These are phyloP conservation scores for Tuctoria greenei DNA, from an alignment of 176 grass and related monocot species.

Conservation along the genomic window DNA sequence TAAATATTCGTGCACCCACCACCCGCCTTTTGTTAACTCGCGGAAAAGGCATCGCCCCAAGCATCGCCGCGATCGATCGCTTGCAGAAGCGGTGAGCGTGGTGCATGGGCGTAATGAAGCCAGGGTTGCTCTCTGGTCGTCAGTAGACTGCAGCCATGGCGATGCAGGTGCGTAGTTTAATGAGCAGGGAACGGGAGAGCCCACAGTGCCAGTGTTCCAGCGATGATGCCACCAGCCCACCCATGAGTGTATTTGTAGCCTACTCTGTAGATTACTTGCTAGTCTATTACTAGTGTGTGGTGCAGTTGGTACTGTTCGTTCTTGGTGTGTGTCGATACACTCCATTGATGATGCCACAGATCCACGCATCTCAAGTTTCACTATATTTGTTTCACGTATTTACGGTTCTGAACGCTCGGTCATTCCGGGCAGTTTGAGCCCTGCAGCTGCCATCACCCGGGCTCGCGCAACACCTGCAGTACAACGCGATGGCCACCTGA, in stretches of 20 bases:
- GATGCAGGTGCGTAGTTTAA: neutral
- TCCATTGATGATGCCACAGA: too few relatives aligned
- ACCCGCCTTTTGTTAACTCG: neutral
- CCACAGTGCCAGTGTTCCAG: neutral
- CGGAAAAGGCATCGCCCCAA: constrained; percentile 10
- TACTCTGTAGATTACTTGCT: too few relatives aligned
- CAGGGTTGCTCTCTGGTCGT: too few relatives aligned
- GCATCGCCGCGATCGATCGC: neutral
- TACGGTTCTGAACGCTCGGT: too few relatives aligned
- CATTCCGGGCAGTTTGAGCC: neutral
- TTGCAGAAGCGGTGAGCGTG: neutral
- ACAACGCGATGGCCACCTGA: neutral
- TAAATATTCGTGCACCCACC: constrained; percentile 40
- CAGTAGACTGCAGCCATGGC: too few relatives aligned
- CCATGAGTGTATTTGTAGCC: neutral
- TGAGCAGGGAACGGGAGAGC: neutral
- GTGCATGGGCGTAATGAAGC: neutral
- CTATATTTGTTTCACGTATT: too few relatives aligned
- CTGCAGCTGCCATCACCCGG: too few relatives aligned
- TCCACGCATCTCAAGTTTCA: too few relatives aligned
- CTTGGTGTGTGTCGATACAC: too few relatives aligned
- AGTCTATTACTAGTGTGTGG: too few relatives aligned
- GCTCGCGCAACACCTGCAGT: constrained; percentile 21
- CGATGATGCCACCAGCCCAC: constrained; percentile 7
- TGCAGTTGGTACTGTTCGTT: too few relatives aligned